These are phyloP conservation scores for Penicillium sp. DNA, from an alignment of 2,329 filamentous ascomycete genomes.

Conservation along the genomic window DNA sequence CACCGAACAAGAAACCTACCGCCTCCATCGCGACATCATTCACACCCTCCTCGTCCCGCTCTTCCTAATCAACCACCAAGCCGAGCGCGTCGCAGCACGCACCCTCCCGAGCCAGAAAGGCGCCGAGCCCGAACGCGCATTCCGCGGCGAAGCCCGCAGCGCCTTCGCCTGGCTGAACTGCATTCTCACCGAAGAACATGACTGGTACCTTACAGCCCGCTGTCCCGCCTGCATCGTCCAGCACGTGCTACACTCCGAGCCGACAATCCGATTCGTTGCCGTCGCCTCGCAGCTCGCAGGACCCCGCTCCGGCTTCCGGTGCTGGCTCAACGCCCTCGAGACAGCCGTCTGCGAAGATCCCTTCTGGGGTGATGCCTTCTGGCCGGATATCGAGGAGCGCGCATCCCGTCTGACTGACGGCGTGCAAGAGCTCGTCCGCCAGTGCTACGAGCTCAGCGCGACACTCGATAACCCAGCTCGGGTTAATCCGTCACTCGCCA, in stretches of 20 bases:
- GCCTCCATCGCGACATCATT: conserved; percentile 59
- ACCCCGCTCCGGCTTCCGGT: conserved; percentile 38
- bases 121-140: conserved; percentile 58
- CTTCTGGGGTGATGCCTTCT: conserved; percentile 46
- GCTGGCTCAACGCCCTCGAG: conserved; percentile 42
- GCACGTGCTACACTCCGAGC: conserved; percentile 47
- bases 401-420: conserved; percentile 40
- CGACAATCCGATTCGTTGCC: conserved; percentile 45
- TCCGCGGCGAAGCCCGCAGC: conserved; percentile 56
- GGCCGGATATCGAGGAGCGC: conserved; percentile 44
- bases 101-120: conserved; percentile 50
- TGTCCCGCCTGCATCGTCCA: conserved; percentile 52
- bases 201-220: conserved; percentile 58
- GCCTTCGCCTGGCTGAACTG: conserved; percentile 61
- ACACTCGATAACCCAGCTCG: conserved; percentile 25
- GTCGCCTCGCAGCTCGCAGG: conserved; percentile 45
- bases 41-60: conserved; percentile 60
- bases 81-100: conserved; percentile 53
- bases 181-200: conserved; percentile 57
- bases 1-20: conserved; percentile 37
- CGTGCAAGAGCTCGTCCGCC: conserved; percentile 41
- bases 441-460: conserved; percentile 41
- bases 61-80: conserved; percentile 56
- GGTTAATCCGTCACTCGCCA: conserved; percentile 18
- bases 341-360: conserved; percentile 44